Evolutionary conservation across 2,329 filamentous ascomycete species (phyloP).

Genomic region (Orbilia quercus): DNA sequence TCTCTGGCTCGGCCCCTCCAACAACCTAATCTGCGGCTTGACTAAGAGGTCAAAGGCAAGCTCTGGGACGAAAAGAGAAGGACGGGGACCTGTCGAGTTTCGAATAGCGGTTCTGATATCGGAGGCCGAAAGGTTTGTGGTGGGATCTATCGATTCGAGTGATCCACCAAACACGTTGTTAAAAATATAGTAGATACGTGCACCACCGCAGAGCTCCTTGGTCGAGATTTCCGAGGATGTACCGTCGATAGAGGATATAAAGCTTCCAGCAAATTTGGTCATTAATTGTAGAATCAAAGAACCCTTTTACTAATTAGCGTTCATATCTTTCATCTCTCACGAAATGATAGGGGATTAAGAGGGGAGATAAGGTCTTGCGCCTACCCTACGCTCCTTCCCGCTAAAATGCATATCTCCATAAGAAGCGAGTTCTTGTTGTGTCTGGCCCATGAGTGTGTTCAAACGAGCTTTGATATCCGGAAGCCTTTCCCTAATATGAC

Average conservation of each 20-base stretch:
- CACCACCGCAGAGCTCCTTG: constrained; percentile 94
- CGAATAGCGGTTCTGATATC: constrained; percentile 97
- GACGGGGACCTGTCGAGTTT: constrained; percentile 94
- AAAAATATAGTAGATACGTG: constrained; percentile 98
- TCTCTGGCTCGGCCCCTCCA: constrained; percentile 93
- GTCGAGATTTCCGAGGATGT: constrained; percentile 98
- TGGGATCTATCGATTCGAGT: constrained; percentile 94
- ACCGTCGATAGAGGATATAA: constrained; percentile 98
- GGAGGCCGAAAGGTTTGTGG: constrained; percentile 89
- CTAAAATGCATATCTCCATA: constrained; percentile 98
- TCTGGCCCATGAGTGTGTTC: constrained; percentile 99
- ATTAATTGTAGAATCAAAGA: constrained; percentile 96
- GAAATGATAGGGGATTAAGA: not conserved
- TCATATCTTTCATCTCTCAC: too few relatives aligned
- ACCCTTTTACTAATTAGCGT: constrained; percentile 65
- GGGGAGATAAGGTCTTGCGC: constrained; percentile 1
- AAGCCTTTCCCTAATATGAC: constrained; percentile 91
- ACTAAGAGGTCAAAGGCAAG: constrained; percentile 97
- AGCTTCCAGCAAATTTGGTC: constrained; percentile 97
- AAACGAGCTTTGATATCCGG: constrained; percentile 98
- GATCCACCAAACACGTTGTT: constrained; percentile 98
- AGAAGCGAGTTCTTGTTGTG: constrained; percentile 95
- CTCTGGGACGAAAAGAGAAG: constrained; percentile 96
- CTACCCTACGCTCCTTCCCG: constrained; percentile 85
- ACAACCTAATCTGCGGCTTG: constrained; percentile 96